These are phyloP conservation scores for Primulina eburnea DNA, from an alignment of 257 asterid genomes.

Conservation along the genomic window DNA sequence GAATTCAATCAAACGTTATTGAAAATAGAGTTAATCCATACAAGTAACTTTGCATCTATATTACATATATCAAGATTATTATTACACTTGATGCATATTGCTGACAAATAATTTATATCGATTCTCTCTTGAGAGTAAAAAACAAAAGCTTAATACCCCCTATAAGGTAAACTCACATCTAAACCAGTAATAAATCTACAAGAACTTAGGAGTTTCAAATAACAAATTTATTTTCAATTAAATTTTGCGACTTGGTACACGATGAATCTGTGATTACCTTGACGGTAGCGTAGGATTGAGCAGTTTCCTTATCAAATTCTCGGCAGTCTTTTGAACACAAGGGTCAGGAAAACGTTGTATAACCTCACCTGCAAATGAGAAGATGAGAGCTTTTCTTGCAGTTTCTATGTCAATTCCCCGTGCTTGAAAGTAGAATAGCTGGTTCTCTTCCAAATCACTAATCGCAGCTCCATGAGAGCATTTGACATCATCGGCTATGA, in stretches of 20 bases:
- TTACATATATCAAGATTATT: not conserved
- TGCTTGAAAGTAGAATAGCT: conserved; percentile 81
- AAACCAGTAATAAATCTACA: not conserved
- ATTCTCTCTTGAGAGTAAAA: not conserved
- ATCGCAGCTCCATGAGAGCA: conserved; percentile 98
- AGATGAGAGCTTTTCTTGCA: conserved; percentile 80
- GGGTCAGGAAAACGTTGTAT: conserved; percentile 49
- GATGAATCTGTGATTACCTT: conserved; percentile 23
- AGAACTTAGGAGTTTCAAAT: not conserved
- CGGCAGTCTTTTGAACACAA: conserved; percentile 50
- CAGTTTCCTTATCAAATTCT: conserved; percentile 45
- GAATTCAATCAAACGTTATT: no score
- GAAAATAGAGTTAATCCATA: not conserved
- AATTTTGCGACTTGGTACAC: not conserved
- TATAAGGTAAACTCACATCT: not conserved
- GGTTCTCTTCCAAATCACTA: conserved; percentile 77
- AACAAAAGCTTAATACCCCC: not conserved
- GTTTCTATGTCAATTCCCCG: conserved; percentile 68
- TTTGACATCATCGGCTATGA: conserved; percentile 85
- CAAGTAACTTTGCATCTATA: not conserved
- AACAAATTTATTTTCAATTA: no score
- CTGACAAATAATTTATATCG: no score
- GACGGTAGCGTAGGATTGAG: conserved; percentile 48
- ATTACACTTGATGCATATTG: not conserved
- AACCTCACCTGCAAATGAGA: conserved; percentile 91